A percentile compares a stretch with the other conserved stretches of the same genome.
Conservation (phyloP, 192 early-diverging fungal genomes). For the Linnemannia zychae region DNA sequence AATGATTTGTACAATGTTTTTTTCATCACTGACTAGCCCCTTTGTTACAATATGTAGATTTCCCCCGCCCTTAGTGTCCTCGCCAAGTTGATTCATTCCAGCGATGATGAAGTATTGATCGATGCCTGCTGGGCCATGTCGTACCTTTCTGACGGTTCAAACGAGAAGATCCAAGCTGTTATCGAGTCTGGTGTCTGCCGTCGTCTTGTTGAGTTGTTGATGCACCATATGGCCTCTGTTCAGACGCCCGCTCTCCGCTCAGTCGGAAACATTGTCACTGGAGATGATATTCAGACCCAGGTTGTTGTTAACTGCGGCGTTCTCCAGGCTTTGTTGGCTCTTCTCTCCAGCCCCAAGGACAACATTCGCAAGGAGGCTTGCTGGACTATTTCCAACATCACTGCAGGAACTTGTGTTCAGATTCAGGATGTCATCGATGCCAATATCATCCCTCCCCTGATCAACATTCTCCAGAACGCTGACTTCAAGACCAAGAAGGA, state of each 20-base stretch:
- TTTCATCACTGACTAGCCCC: neutral
- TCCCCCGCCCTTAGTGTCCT: constrained; percentile 88
- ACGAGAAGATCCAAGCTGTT: constrained; percentile 98
- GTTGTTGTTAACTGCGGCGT: constrained; percentile 93
- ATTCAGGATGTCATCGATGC: constrained; percentile 97
- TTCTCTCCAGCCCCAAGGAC: constrained; percentile 92
- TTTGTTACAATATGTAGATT: constrained; percentile 71
- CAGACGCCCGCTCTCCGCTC: constrained; percentile 98
- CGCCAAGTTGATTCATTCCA: constrained; percentile 90
- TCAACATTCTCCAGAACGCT: constrained; percentile 85
- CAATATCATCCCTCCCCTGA: constrained; percentile 92
- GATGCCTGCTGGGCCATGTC: constrained; percentile 99
- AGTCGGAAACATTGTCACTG: constrained; percentile 99
- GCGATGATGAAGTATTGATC: constrained; percentile 95
- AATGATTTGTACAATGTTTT: neutral
- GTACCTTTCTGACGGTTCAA: constrained; percentile 97
- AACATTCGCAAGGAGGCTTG: constrained; percentile 99
- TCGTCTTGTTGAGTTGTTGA: constrained; percentile 93
- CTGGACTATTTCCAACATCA: constrained; percentile 99
- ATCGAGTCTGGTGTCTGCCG: constrained; percentile 96
- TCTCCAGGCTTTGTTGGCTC: constrained; percentile 81
- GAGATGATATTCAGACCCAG: constrained; percentile 98
- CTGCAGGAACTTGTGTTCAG: constrained; percentile 93
- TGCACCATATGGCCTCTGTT: constrained; percentile 88
- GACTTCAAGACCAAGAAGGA: constrained; percentile 99